Evolutionary conservation across 2,329 filamentous ascomycete genomes (phyloP).

Genomic region (Pseudogymnoascus sp.): DNA sequence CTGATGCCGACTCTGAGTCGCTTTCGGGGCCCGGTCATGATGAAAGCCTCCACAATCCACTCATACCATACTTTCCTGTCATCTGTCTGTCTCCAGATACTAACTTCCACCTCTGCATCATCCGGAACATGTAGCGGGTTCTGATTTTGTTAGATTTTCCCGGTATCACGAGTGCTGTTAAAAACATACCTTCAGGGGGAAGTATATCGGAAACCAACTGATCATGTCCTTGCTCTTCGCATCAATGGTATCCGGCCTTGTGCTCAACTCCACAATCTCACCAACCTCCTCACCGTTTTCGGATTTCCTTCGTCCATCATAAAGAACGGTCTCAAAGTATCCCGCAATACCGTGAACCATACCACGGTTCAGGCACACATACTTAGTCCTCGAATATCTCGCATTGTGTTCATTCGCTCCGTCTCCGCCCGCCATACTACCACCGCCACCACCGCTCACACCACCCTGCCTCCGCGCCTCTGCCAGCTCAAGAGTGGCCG

Average conservation of each 20-base stretch:
- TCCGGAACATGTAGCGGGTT: slow-evolving; percentile 79
- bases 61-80: slow-evolving; percentile 98
- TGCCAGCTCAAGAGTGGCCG: slow-evolving; percentile 47
- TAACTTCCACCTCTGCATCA: slow-evolving; percentile 77
- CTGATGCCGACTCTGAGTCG: slow-evolving; percentile 60
- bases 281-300: slow-evolving; percentile 24
- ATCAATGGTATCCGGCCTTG: slow-evolving; percentile 85
- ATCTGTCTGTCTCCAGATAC: slow-evolving; percentile 94
- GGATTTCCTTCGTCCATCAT: slow-evolving; percentile 41
- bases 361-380: slow-evolving; percentile 70
- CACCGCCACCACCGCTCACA: slow-evolving; percentile 58
- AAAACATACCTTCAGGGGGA: slow-evolving; percentile 75
- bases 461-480: slow-evolving; percentile 55
- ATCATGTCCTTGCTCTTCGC: slow-evolving; percentile 96
- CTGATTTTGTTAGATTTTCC: slow-evolving; percentile 39
- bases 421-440: slow-evolving; percentile 66
- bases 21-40: slow-evolving; percentile 51
- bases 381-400: slow-evolving; percentile 69
- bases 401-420: slow-evolving; percentile 89
- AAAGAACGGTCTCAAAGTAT: slow-evolving; percentile 96
- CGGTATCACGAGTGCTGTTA: background rate
- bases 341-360: slow-evolving; percentile 86
- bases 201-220: slow-evolving; percentile 98
- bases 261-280: slow-evolving; percentile 75
- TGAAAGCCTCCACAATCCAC: slow-evolving; percentile 86